These are phyloP conservation scores for Claviceps monticola DNA, from an alignment of 2,329 filamentous ascomycete species.

Conservation along the genomic window DNA sequence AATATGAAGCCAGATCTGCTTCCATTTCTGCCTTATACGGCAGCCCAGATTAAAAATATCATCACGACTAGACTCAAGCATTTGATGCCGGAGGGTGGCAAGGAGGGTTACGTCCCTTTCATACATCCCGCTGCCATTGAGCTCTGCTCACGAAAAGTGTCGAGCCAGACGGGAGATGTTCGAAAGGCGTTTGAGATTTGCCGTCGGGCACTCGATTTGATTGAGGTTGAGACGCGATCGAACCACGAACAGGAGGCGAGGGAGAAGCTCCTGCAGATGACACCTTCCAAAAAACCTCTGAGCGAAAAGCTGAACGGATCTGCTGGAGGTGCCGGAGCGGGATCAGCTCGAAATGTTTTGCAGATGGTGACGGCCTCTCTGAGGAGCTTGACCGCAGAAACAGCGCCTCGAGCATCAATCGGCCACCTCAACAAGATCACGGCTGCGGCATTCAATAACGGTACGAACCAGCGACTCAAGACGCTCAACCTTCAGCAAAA, in stretches of 20 bases:
- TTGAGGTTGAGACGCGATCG: conserved; percentile 70
- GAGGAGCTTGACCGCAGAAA: conserved; percentile 54
- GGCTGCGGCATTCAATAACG: conserved; percentile 78
- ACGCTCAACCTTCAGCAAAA: conserved; percentile 93
- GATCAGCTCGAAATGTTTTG: conserved; percentile 27
- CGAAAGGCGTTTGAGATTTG: conserved; percentile 94
- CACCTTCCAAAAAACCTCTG: conserved; percentile 62
- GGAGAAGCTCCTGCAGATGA: conserved; percentile 43
- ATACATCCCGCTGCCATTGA: conserved; percentile 89
- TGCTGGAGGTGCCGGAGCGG: conserved; percentile 21
- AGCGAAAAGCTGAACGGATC: conserved; percentile 66
- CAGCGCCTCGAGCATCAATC: conserved; percentile 77
- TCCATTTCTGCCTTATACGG: conserved; percentile 85
- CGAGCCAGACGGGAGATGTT: conserved; percentile 84
- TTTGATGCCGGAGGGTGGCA: conserved; percentile 42
- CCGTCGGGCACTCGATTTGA: conserved; percentile 73
- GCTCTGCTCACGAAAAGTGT: conserved; percentile 86
- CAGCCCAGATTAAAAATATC: conserved; percentile 73
- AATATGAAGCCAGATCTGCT: conserved; percentile 83
- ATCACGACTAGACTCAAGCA: conserved; percentile 72
- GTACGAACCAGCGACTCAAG: conserved; percentile 69
- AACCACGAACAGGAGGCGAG: conserved; percentile 52
- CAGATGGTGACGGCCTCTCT: conserved; percentile 40
- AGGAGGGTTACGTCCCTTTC: conserved; percentile 60
- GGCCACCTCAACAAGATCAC: conserved; percentile 87